A percentile compares a stretch with the other conserved stretches of the same genome.
phyloP scores from a whole-genome alignment of 2,329 filamentous ascomycete species.

The Stagonosporopsis cucurbitacearum region DNA sequence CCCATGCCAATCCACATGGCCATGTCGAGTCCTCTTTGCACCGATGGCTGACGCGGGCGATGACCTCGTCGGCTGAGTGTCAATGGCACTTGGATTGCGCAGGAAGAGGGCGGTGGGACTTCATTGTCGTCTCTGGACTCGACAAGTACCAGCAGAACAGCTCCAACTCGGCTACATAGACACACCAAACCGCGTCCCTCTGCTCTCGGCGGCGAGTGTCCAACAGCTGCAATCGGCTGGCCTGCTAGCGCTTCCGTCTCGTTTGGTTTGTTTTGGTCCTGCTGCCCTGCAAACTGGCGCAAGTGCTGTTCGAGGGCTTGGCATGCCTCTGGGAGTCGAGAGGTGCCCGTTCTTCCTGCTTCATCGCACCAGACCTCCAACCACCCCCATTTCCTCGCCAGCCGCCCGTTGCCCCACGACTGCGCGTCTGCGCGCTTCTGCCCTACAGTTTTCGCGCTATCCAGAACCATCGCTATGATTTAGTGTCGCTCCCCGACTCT shows the following conservation, averaged over 20 bases:
- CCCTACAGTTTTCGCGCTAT: slow-evolving; percentile 24
- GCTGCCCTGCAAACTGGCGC: slow-evolving; percentile 22
- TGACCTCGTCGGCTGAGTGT: slow-evolving; percentile 2
- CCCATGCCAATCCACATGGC: not conserved
- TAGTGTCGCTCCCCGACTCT: slow-evolving; percentile 24
- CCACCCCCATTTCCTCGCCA: slow-evolving; percentile 38
- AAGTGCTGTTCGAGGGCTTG: slow-evolving; percentile 30
- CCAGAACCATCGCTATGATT: slow-evolving; percentile 29
- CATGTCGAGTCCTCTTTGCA: not conserved
- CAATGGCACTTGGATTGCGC: slow-evolving; percentile 13
- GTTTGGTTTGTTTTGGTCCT: slow-evolving; percentile 31
- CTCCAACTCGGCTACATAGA: not conserved
- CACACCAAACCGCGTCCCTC: not conserved
- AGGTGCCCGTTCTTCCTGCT: slow-evolving; percentile 13
- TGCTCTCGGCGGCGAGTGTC: not conserved
- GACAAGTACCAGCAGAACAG: not conserved
- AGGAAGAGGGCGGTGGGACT: slow-evolving; percentile 21
- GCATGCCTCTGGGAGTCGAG: slow-evolving; percentile 14
- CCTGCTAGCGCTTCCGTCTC: slow-evolving; percentile 14
- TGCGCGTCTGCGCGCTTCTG: slow-evolving; percentile 36
- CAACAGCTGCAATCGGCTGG: slow-evolving; percentile 7
- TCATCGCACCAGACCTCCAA: slow-evolving; percentile 33
- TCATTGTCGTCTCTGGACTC: not conserved
- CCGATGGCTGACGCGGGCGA: not conserved
- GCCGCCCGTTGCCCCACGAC: slow-evolving; percentile 23